phyloP scores from a whole-genome alignment of 352 stramenopile species.

The Phytophthora aleatoria region DNA sequence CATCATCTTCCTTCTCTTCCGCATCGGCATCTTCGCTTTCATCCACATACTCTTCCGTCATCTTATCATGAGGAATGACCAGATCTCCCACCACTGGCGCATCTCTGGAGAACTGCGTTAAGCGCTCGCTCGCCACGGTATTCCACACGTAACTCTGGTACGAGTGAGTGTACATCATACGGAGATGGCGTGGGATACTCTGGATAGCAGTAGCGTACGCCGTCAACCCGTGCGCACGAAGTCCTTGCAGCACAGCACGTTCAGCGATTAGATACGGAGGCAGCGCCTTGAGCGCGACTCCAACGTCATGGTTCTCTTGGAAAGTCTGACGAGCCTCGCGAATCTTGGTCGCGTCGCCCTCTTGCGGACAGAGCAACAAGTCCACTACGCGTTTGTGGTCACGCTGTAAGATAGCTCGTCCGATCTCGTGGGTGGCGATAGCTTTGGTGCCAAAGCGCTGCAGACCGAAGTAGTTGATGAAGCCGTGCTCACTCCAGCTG shows the following conservation, averaged over 20 bases:
- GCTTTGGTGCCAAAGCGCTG: constrained; percentile 95
- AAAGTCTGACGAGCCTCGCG: constrained; percentile 68
- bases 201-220: constrained; percentile 70
- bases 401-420: constrained; percentile 92
- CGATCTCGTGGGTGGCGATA: constrained; percentile 90
- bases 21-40: constrained; percentile 27
- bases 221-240: constrained; percentile 60
- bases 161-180: constrained; percentile 92
- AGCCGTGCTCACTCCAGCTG: constrained; percentile 85
- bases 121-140: constrained; percentile 86
- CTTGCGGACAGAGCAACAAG: constrained; percentile 89
- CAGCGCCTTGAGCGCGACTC: constrained; percentile 58
- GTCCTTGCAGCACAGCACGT: constrained; percentile 66
- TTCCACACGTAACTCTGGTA: constrained; percentile 98
- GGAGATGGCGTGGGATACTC: constrained; percentile 80
- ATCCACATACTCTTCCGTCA: constrained; percentile 43
- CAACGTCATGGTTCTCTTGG: constrained; percentile 61
- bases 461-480: constrained; percentile 99
- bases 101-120: constrained; percentile 73
- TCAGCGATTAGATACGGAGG: constrained; percentile 87
- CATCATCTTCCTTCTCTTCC: constrained; percentile 30
- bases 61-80: constrained; percentile 65
- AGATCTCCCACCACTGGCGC: constrained; percentile 91
- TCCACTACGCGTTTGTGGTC: constrained; percentile 92
- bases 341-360: constrained; percentile 81